Percentiles rank a stretch among this genome's conserved stretches.
Evolutionary conservation across 352 stramenopile genomes (phyloP).

Genomic region (Phytophthora tubulina): DNA sequence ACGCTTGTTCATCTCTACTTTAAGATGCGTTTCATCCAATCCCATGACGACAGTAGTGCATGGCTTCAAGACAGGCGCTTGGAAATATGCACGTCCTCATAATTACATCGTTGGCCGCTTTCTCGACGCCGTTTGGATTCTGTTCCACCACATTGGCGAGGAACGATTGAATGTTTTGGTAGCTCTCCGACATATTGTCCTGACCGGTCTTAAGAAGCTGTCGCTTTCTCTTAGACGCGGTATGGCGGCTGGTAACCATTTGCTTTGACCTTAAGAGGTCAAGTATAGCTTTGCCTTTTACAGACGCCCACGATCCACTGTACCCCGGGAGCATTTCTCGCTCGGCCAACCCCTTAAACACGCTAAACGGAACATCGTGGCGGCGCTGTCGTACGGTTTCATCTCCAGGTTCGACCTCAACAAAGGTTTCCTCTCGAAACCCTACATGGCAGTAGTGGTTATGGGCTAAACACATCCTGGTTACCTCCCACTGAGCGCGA

Average conservation of each 20-base stretch:
- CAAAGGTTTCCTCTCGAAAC: background rate
- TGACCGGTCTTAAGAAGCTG: too few relatives aligned
- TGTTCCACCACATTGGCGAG: too few relatives aligned
- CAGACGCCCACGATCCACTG: conserved; percentile 7
- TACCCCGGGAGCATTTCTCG: conserved; percentile 14
- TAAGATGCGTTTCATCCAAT: too few relatives aligned
- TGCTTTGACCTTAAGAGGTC: conserved; percentile 6
- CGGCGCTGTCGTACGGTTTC: background rate
- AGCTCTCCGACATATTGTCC: too few relatives aligned
- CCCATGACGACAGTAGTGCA: too few relatives aligned
- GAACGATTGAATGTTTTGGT: too few relatives aligned
- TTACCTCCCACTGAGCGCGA: conserved; percentile 9
- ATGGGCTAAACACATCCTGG: conserved; percentile 1
- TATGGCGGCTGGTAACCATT: background rate
- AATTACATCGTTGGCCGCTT: too few relatives aligned
- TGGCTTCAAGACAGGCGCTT: too few relatives aligned
- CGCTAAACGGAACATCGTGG: background rate
- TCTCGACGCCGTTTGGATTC: too few relatives aligned
- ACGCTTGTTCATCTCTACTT: too few relatives aligned
- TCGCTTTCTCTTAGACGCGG: too few relatives aligned
- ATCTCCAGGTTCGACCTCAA: background rate
- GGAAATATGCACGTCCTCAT: too few relatives aligned
- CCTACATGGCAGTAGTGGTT: conserved; percentile 1
- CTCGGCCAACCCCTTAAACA: background rate
- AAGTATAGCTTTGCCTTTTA: conserved; percentile 4